Evolutionary conservation across 108 stramenopile genomes (phyloP).

Genomic region (Nannochloropsis gaditana): DNA sequence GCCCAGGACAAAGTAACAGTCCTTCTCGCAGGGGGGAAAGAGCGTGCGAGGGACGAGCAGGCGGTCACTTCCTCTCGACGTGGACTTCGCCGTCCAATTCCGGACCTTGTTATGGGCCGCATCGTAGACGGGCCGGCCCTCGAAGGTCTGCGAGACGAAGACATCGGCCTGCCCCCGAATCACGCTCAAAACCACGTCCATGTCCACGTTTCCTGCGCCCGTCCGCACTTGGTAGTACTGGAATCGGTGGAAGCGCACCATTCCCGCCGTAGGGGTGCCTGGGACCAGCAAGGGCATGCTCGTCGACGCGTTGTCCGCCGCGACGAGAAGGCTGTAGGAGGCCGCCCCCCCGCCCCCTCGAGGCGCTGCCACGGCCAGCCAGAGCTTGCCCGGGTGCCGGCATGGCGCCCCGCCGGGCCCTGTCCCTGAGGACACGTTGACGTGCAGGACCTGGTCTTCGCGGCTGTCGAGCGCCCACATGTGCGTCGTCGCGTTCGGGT

Average conservation of each 20-base stretch:
- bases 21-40: neutral
- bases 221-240: slow-evolving; percentile 5
- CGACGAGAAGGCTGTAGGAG: neutral
- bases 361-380: neutral
- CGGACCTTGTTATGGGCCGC: neutral
- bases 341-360: neutral
- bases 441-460: neutral
- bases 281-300: slow-evolving; percentile 18
- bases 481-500: slow-evolving; percentile 17
- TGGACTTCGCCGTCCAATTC: neutral
- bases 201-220: neutral
- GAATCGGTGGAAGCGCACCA: neutral
- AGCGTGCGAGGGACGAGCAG: neutral
- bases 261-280: neutral
- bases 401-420: neutral
- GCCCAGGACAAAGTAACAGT: slow-evolving; percentile 5
- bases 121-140: slow-evolving; percentile 18
- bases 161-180: neutral
- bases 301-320: neutral
- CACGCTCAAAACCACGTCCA: slow-evolving; percentile 18
- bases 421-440: neutral
- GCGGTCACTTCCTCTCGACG: slow-evolving; percentile 4
- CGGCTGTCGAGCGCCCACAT: slow-evolving; percentile 17
- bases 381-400: neutral
- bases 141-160: slow-evolving; percentile 4